Base-by-base conservation (phyloP, 441 rosid species). In the Erodium moschatum region DNA sequence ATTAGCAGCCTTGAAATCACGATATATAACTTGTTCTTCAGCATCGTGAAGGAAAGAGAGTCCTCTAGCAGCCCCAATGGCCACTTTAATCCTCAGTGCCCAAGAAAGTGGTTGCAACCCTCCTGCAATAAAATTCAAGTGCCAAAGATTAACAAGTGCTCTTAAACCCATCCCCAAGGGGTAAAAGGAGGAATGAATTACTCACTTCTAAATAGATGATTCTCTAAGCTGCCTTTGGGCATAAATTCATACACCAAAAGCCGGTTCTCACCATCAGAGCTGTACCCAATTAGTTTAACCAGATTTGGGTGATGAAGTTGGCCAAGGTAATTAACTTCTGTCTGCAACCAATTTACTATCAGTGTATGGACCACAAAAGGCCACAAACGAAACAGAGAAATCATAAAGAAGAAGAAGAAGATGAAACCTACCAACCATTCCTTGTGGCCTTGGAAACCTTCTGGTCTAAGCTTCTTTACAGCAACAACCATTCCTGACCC, bases 1-100 rank as follows among this genome's bases (percentile, higher is more conserved):
- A 76, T 91, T 91, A 66, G 96, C 86, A 33, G 96, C 85, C 84
- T 91, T 91, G 65, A 91, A 70, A 80, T 88, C 92, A 19, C 96
- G 88, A 77, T 80, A 88, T 62, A 91, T 91, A 64, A 91, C 91
- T 72, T 85, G 84, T 63, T 94, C 86, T 67, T 88, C 77, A 66
- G 86, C 74, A 38, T 87, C 72, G 31, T 91, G 96, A 40, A 91
- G 84, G 75, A 89, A 91, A 52, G 92, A 79, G 79, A 91, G 75
- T 72, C 97, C 94, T 66, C 78, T 82, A 35, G 96, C 94, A 18
- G 87, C 91, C 52, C 76, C 82, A 31, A 81, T 71, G 1, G 95
- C 96, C 74, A 86, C 80, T 38, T 70, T 76, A 81, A 88, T 88
- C 71, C 96, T 70, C 65, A 78, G 81, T 24, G 74, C 72, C 97